Base-by-base conservation (phyloP, 345 rosid species). In the Hibiscus tridactylites region DNA sequence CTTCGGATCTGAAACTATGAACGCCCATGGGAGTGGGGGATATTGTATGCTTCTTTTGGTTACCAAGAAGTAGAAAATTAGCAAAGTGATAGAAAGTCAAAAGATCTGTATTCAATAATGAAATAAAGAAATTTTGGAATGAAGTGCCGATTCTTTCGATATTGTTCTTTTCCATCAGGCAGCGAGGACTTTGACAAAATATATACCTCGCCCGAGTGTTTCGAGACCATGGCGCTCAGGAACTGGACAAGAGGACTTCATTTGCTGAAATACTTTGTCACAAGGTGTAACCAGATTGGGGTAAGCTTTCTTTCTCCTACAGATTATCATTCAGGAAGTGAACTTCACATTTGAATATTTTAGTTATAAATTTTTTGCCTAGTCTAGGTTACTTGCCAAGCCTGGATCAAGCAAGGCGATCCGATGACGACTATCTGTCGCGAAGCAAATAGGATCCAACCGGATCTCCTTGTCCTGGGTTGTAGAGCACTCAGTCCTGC, bases 401-500 rank as follows among this genome's bases (percentile, higher is more conserved):
- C 98, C 7, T 92, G 99, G 97, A 86, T 92, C 75, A 86, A 81
- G 92, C 83, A 67, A 49, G 99, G 98, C 46, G 97, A 95, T 81
- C 91, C 99, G 1, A 88, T 84, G 39, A 92, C 88, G 75, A 89
- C 84, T 49, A 88, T 95, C 76, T 95, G 99, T 79, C 89, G 76
- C 61, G 98, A 95, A 80, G 99, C 89, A 72, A 85, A 81, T 61
- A 82, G 94, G 4, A 89, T 90, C 71, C 74, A 75, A 53, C 98
- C 98, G 9, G 98, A 95, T 86, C 75, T 95, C 24, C 87, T 95
- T 42, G 94, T 95, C 28, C 86, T 90, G 42, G 99, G 97, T 68
- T 78, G 96, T 74, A 80, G 99, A 70, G 96, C 97, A 64, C 96
- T 95, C 21, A 96, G 98, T 47, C 98, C 96, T 71, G 90, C 90